Evolutionary conservation across 495 filamentous ascomycete genomes (phyloP).

Genomic region (Corynascus novoguineensis): DNA sequence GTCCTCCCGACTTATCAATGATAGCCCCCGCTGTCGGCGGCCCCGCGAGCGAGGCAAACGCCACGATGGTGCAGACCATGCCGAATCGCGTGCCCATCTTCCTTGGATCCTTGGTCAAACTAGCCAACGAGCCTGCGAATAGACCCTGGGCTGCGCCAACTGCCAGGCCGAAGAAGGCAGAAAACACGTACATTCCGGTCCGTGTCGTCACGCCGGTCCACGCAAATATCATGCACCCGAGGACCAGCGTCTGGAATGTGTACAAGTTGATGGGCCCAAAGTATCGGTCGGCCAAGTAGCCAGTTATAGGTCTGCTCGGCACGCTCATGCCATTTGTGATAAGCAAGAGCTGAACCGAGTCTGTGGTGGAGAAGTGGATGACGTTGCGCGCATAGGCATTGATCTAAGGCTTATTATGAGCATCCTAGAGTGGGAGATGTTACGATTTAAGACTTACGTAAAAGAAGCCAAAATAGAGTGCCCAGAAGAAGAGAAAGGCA

Average conservation of each 20-base stretch:
- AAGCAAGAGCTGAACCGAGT: constrained; percentile 39
- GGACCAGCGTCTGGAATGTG: constrained; percentile 25
- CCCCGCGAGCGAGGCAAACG: constrained; percentile 39
- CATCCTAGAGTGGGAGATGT: background rate
- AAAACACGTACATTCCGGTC: constrained; percentile 39
- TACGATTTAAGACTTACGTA: constrained; percentile 33
- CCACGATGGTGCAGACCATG: constrained; percentile 39
- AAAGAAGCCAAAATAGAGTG: constrained; percentile 43
- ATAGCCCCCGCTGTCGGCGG: constrained; percentile 43
- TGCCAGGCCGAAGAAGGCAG: constrained; percentile 37
- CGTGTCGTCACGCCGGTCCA: constrained; percentile 36
- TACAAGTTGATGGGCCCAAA: constrained; percentile 40
- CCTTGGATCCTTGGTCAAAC: constrained; percentile 34
- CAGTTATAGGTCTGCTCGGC: constrained; percentile 33
- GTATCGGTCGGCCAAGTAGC: constrained; percentile 36
- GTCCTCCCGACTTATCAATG: constrained; percentile 33
- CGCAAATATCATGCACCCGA: constrained; percentile 33
- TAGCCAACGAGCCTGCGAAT: constrained; percentile 35
- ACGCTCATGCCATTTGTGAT: constrained; percentile 40
- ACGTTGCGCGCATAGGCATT: constrained; percentile 38
- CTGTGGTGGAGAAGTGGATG: constrained; percentile 35
- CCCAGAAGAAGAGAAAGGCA: constrained; percentile 39
- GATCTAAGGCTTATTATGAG: constrained; percentile 23
- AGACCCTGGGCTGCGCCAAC: constrained; percentile 38
- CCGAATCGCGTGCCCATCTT: constrained; percentile 44